Evolutionary conservation across 805 yeast species (phyloP).

Genomic region (Candida krabiensis): DNA sequence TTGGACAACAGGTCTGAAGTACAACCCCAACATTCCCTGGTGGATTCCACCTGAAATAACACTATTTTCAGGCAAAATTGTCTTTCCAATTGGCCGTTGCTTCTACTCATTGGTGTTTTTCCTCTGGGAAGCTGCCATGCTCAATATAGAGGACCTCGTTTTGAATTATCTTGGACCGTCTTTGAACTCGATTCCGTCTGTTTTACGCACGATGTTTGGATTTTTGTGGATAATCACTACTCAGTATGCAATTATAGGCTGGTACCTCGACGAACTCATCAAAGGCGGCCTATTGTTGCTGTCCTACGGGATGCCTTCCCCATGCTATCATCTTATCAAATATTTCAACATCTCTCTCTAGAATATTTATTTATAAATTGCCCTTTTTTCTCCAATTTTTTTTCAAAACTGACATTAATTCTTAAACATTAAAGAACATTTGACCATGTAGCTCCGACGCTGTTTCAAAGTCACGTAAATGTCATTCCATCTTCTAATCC

Average conservation of each 20-base stretch:
- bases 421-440: no score
- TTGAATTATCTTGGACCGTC: not conserved
- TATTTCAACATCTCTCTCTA: not conserved
- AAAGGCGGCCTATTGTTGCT: not conserved
- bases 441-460: no score
- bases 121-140: constrained; percentile 4
- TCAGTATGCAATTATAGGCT: not conserved
- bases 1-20: constrained; percentile 2
- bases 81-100: not conserved
- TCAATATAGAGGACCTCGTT: constrained; percentile 3
- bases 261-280: constrained; percentile 8
- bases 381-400: not conserved
- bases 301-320: not conserved
- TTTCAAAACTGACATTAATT: no score
- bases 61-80: no score
- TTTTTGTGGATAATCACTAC: not conserved
- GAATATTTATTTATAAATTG: not conserved
- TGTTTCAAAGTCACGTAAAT: no score
- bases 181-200: not conserved
- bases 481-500: no score
- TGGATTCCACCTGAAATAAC: constrained; percentile 3
- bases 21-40: constrained; percentile 2
- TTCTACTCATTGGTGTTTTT: constrained; percentile 4
- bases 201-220: not conserved
- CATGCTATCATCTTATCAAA: not conserved